Evolutionary conservation across 2,329 filamentous ascomycete genomes (phyloP).

Genomic region (Aspergillus uvarum): DNA sequence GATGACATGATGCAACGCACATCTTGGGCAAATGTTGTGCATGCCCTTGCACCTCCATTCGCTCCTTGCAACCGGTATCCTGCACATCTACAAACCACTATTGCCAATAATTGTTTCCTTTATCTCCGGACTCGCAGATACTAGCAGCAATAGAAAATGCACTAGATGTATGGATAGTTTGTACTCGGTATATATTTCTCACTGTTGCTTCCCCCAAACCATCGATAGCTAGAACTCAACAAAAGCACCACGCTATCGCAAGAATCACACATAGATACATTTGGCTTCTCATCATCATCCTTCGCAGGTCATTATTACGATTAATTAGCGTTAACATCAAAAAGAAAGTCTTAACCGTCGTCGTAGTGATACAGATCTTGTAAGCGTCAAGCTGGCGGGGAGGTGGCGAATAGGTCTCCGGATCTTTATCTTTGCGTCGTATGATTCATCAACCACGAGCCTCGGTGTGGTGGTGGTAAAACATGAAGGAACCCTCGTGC

Average conservation of each 20-base stretch:
- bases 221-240: background rate
- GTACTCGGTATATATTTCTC: background rate
- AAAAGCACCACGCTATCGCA: background rate
- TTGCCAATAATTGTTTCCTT: conserved; percentile 9
- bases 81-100: conserved; percentile 5
- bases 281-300: background rate
- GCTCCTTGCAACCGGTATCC: background rate
- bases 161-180: background rate
- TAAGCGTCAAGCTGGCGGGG: background rate
- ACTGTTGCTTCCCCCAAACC: background rate
- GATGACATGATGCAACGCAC: background rate
- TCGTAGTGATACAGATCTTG: conserved; percentile 8
- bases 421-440: conserved; percentile 5
- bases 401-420: background rate
- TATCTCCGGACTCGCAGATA: background rate
- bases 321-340: background rate
- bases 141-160: background rate
- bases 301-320: background rate
- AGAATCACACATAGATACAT: background rate
- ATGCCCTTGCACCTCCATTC: background rate
- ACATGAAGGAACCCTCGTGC: conserved; percentile 2
- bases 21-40: background rate
- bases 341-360: background rate
- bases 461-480: conserved; percentile 15
- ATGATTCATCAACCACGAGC: conserved; percentile 19